A percentile compares a stretch with the other conserved stretches of the same genome.
Conservation (phyloP, 208 protist genomes). For the Trypanosoma cruzi region DNA sequence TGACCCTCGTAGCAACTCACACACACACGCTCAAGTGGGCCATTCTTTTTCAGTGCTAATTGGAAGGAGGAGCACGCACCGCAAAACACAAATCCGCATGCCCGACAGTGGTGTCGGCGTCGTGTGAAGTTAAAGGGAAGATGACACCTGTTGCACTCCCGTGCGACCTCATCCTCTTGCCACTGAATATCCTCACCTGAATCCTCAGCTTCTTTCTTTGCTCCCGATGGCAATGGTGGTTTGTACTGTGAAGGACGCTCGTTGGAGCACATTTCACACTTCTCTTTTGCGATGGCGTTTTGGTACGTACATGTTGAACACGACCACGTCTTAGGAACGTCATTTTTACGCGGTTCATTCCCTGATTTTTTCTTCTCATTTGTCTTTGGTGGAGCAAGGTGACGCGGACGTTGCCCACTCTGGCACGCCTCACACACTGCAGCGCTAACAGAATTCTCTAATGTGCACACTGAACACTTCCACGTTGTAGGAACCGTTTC, state of each 20-base stretch:
- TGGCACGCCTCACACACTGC: slow-evolving; percentile 73
- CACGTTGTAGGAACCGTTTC: slow-evolving; percentile 37
- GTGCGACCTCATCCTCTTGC: slow-evolving; percentile 77
- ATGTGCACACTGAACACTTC: slow-evolving; percentile 79
- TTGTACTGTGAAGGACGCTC: slow-evolving; percentile 51
- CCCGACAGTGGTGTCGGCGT: slow-evolving; percentile 82
- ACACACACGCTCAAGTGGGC: slow-evolving; percentile 57
- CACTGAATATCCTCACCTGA: slow-evolving; percentile 73
- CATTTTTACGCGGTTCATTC: not conserved
- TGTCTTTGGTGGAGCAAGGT: slow-evolving; percentile 36
- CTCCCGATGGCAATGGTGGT: slow-evolving; percentile 7
- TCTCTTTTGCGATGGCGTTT: slow-evolving; percentile 44
- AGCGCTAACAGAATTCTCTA: slow-evolving; percentile 55
- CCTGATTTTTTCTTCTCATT: slow-evolving; percentile 21
- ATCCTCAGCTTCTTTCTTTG: slow-evolving; percentile 37
- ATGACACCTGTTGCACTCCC: slow-evolving; percentile 74
- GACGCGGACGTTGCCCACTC: slow-evolving; percentile 71
- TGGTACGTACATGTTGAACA: slow-evolving; percentile 74
- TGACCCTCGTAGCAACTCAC: slow-evolving; percentile 53
- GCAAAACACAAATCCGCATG: slow-evolving; percentile 88
- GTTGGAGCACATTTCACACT: slow-evolving; percentile 79
- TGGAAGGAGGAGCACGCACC: slow-evolving; percentile 65
- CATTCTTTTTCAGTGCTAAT: slow-evolving; percentile 42
- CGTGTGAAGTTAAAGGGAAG: slow-evolving; percentile 65
- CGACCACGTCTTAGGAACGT: slow-evolving; percentile 36